A percentile compares a stretch with the other conserved stretches of the same genome.
Conservation (phyloP, 805 yeast species). For the Wickerhamomyces silvicola region DNA sequence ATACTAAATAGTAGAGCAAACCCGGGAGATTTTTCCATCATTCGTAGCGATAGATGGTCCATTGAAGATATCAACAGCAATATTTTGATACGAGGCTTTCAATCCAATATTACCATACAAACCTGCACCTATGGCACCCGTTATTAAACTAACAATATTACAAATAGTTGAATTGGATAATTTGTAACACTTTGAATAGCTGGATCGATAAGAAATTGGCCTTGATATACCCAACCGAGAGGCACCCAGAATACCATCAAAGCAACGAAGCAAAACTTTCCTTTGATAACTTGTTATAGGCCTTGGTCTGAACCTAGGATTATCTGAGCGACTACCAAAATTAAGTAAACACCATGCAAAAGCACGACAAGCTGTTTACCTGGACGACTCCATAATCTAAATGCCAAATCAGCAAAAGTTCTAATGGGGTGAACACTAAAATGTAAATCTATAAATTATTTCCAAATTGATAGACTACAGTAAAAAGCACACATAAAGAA, state of each 20-base stretch:
- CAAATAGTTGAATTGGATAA: constrained; percentile 31
- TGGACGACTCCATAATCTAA: constrained; percentile 31
- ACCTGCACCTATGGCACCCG: constrained; percentile 39
- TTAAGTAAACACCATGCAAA: constrained; percentile 36
- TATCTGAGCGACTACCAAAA: constrained; percentile 37
- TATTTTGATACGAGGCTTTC: constrained; percentile 34
- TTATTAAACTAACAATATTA: constrained; percentile 30
- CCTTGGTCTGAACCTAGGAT: constrained; percentile 36
- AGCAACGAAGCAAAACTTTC: constrained; percentile 33
- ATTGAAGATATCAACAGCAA: constrained; percentile 11
- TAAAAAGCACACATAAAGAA: constrained; percentile 37
- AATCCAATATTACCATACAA: constrained; percentile 42
- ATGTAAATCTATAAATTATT: constrained; percentile 30
- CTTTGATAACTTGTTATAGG: constrained; percentile 32
- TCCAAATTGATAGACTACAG: constrained; percentile 34
- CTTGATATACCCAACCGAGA: constrained; percentile 38
- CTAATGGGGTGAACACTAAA: constrained; percentile 37
- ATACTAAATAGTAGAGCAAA: constrained; percentile 7
- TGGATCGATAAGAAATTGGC: constrained; percentile 37
- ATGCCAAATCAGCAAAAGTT: constrained; percentile 36
- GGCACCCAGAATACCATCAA: constrained; percentile 37
- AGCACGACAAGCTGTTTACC: constrained; percentile 28
- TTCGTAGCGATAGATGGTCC: constrained; percentile 16
- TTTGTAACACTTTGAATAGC: constrained; percentile 38
- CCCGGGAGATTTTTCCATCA: constrained; percentile 21